Evolutionary conservation across 106 monocot genomes (phyloP).

Genomic region (Vanilla planifolia): DNA sequence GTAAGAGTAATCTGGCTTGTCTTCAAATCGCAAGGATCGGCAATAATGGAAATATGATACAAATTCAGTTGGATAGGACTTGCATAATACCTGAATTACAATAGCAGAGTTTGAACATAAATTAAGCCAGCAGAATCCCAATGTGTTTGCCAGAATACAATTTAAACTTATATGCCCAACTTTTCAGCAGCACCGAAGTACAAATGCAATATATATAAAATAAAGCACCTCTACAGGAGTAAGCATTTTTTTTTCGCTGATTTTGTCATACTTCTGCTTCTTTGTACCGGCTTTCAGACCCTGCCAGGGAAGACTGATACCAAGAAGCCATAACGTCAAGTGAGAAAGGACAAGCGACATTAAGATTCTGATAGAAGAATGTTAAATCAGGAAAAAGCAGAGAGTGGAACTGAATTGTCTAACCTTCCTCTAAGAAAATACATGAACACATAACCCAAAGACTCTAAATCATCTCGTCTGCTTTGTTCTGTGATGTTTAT

Average conservation of each 20-base stretch:
- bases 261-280: conserved; percentile 13
- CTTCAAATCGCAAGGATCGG: conserved; percentile 6
- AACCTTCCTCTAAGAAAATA: conserved; percentile 14
- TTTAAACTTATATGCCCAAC: background rate
- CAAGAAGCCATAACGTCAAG: background rate
- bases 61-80: conserved; percentile 6
- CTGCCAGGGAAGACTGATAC: conserved; percentile 4
- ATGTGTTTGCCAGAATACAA: too few relatives aligned
- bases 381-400: too few relatives aligned
- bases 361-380: background rate
- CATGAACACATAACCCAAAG: conserved; percentile 8
- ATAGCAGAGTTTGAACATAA: too few relatives aligned
- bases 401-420: background rate
- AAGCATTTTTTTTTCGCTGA: conserved; percentile 7
- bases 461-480: conserved; percentile 11
- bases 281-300: conserved; percentile 7
- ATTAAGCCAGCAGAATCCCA: too few relatives aligned
- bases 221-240: conserved; percentile 7
- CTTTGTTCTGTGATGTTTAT: conserved; percentile 12
- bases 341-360: background rate
- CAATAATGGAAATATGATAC: conserved; percentile 9
- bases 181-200: background rate
- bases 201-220: background rate
- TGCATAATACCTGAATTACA: conserved; percentile 7
- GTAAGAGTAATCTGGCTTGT: conserved; percentile 6